A percentile compares a stretch with the other conserved stretches of the same genome.
phyloP scores from a whole-genome alignment of 208 protist species.

The Acanthamoeba royreba region DNA sequence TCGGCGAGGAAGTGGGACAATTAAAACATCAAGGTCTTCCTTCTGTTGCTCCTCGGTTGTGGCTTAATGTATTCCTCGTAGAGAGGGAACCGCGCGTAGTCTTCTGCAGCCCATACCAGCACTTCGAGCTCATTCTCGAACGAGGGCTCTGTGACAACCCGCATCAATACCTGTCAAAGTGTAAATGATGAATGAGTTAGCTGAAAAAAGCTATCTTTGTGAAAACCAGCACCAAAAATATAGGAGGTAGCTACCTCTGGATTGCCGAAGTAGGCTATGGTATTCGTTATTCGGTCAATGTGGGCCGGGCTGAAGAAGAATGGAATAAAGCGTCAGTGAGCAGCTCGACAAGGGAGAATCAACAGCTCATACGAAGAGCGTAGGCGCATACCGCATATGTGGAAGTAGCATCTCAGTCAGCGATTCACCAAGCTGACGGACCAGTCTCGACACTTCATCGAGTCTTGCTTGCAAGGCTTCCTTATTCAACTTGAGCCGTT shows the following conservation, averaged over 20 bases:
- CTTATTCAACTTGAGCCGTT: not conserved
- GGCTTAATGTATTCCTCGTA: not conserved
- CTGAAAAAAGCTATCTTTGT: not conserved
- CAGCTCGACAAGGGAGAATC: not conserved
- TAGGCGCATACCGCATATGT: not conserved
- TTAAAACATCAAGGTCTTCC: too few species aligned
- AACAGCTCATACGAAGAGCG: not conserved
- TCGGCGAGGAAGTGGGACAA: too few species aligned
- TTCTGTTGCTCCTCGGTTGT: too few species aligned
- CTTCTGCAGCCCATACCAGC: not conserved
- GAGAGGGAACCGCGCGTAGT: constrained; percentile 20
- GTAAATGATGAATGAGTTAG: not conserved
- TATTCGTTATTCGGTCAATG: not conserved
- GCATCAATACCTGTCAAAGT: not conserved
- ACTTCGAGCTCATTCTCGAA: not conserved
- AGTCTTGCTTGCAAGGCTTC: not conserved
- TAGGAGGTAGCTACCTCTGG: not conserved
- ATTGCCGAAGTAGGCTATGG: not conserved
- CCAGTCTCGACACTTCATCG: not conserved
- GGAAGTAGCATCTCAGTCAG: not conserved
- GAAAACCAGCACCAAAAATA: not conserved
- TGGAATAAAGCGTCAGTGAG: not conserved
- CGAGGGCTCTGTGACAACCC: not conserved
- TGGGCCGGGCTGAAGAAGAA: not conserved
- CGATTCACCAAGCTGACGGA: not conserved